These are phyloP conservation scores for Stygiomarasmius scandens DNA, from an alignment of 1,284 basidiomycete species.

Conservation along the genomic window DNA sequence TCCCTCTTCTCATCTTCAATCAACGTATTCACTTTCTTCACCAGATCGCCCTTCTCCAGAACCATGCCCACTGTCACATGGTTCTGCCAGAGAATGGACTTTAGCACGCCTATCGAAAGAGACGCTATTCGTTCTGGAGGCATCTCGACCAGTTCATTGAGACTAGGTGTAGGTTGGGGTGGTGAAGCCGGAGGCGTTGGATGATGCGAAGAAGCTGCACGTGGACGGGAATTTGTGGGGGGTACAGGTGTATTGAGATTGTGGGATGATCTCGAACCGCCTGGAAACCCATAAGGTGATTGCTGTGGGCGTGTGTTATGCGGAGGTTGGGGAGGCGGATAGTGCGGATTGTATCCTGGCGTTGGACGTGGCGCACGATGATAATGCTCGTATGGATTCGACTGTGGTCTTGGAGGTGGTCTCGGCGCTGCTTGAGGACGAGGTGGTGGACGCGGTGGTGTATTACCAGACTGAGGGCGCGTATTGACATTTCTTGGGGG, in stretches of 20 bases:
- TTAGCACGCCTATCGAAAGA: conserved; percentile 69
- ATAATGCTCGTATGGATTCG: background rate
- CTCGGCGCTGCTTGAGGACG: background rate
- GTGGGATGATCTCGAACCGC: conserved; percentile 10
- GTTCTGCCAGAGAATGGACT: conserved; percentile 75
- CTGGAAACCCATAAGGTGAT: conserved; percentile 22
- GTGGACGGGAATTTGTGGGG: conserved; percentile 15
- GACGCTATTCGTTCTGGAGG: conserved; percentile 53
- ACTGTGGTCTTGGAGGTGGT: background rate
- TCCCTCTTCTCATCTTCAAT: conserved; percentile 68
- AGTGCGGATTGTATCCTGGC: background rate
- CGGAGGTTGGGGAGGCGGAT: conserved; percentile 1
- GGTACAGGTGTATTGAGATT: conserved; percentile 23
- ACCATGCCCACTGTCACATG: conserved; percentile 64
- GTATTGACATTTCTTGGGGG: conserved; percentile 23
- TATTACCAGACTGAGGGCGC: background rate
- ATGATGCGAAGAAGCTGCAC: conserved; percentile 17
- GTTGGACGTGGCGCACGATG: background rate
- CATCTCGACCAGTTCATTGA: conserved; percentile 70
- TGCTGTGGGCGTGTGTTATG: background rate
- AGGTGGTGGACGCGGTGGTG: background rate
- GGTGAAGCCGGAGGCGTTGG: conserved; percentile 18
- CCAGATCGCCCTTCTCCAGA: conserved; percentile 76
- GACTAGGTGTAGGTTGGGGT: conserved; percentile 33
- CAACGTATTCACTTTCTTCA: conserved; percentile 65